Percentiles rank a stretch among this genome's conserved stretches.
These are phyloP conservation scores for Globisporangium nodosum DNA, from an alignment of 352 stramenopile genomes.

Conservation along the genomic window DNA sequence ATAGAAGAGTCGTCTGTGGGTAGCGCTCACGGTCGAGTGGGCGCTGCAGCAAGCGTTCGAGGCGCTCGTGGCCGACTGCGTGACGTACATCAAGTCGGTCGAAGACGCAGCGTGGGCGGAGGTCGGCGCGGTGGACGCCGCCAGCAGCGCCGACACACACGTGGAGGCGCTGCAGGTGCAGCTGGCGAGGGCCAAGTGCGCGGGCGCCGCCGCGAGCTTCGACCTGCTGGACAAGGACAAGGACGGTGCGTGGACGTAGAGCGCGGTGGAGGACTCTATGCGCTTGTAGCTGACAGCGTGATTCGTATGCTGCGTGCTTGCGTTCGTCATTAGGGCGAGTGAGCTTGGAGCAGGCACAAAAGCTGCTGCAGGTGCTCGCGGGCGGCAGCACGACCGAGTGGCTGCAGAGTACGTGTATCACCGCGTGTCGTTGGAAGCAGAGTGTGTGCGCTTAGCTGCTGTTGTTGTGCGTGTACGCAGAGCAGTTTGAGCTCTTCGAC, in stretches of 20 bases:
- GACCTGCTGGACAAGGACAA: slow-evolving; percentile 60
- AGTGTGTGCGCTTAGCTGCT: background rate
- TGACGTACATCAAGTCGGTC: slow-evolving; percentile 30
- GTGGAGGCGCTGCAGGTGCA: slow-evolving; percentile 58
- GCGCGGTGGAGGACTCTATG: background rate
- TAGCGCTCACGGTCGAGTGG: background rate
- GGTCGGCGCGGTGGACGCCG: slow-evolving; percentile 27
- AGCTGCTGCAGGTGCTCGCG: slow-evolving; percentile 30
- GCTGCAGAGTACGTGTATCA: slow-evolving; percentile 26
- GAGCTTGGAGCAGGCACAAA: slow-evolving; percentile 28
- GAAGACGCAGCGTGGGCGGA: slow-evolving; percentile 37
- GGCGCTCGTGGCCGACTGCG: slow-evolving; percentile 38
- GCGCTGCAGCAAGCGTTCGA: slow-evolving; percentile 28
- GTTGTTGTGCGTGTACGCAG: slow-evolving; percentile 13
- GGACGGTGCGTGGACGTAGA: slow-evolving; percentile 29
- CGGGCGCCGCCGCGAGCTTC: slow-evolving; percentile 30
- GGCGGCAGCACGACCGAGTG: slow-evolving; percentile 34
- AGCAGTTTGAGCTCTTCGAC: slow-evolving; percentile 59
- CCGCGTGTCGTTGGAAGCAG: background rate
- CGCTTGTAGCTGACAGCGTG: background rate
- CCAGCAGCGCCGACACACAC: slow-evolving; percentile 23
- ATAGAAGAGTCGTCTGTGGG: background rate
- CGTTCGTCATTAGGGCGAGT: slow-evolving; percentile 28
- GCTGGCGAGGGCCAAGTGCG: slow-evolving; percentile 54
- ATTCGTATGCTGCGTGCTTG: background rate